Base-by-base conservation (phyloP, 768 basidiomycete species). In the Plicaturopsis crispa region DNA sequence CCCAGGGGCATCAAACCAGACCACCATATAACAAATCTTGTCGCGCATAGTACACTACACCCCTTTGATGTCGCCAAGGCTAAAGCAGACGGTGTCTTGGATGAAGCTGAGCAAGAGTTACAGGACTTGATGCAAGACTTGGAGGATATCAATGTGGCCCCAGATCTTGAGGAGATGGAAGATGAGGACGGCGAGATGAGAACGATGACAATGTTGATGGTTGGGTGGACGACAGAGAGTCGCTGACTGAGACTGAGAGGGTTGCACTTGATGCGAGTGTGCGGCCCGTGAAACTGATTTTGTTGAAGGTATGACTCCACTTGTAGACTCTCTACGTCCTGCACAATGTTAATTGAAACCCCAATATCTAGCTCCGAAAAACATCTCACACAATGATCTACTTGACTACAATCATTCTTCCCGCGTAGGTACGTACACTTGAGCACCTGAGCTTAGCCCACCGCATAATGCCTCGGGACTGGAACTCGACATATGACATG, bases 401-500 rank as follows among this genome's bases (percentile, higher is more conserved):
- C 43, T 63, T 57, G 0, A 49, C 51, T 1, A 65, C 55, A 2
- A 49, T 47, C 7, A 36, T 55, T 23, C 51, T 66, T 0, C 63
- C 61, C 0, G 32, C 35, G 13, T 66, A n/a, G 64, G 61, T 32
- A 47, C 1, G 13, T 31, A 10, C 20, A 38, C 0, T 41, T 59
- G 19, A 20, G 11, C 24, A 43, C 2, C 36, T 44, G 16, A 31
- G 44, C 1, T 13, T 56, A 7, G 26, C 19, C 2, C 23, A 2
- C 1, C n/a, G 48, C 3, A 39, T 48, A 11, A 56, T 65, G 36
- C 63, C 59, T 2, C 51, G 54, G 0, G 59, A 66, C 39, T 66
- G 62, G 64, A 66, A 64, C 35, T 65, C 55, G 0, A 56, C 52
- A 1, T 63, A 44, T 35, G 42, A 61, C 33, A 62, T 66, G 62